These are phyloP conservation scores for Camelina sativa DNA, from an alignment of 345 rosid species.

Conservation along the genomic window DNA sequence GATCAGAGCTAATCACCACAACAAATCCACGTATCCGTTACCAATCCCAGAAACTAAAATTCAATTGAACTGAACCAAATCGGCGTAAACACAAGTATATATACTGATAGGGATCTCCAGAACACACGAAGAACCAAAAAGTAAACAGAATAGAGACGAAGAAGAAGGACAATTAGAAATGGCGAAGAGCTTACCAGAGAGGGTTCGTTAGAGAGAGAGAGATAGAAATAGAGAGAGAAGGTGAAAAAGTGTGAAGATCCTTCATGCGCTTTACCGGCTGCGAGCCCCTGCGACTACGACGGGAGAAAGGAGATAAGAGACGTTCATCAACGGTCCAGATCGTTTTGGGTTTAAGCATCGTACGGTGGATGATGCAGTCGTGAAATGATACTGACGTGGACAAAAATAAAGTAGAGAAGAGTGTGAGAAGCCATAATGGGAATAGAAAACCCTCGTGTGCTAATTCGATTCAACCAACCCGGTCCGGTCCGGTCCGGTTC, in stretches of 20 bases:
- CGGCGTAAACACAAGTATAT: background rate
- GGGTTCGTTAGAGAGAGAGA: conserved; percentile 20
- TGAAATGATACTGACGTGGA: conserved; percentile 36
- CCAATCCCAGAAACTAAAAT: conserved; percentile 8
- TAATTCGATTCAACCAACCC: conserved; percentile 15
- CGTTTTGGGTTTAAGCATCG: conserved; percentile 38
- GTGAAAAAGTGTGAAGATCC: conserved; percentile 31
- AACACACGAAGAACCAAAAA: background rate
- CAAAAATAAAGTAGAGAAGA: background rate
- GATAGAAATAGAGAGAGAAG: conserved; percentile 24
- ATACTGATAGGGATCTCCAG: background rate
- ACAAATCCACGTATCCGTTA: background rate
- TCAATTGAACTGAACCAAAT: conserved; percentile 8
- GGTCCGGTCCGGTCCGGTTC: background rate
- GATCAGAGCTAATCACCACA: conserved; percentile 29
- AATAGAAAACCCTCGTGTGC: conserved; percentile 40
- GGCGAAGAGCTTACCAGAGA: conserved; percentile 34
- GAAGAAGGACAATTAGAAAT: conserved; percentile 9
- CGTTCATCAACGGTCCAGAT: conserved; percentile 24
- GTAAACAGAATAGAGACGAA: background rate
- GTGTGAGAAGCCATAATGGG: conserved; percentile 11
- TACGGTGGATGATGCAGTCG: conserved; percentile 31
- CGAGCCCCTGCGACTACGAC: conserved; percentile 41
- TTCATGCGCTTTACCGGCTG: conserved; percentile 45
- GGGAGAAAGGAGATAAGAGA: conserved; percentile 45